Base-by-base conservation (phyloP, 257 asterid species). In the Solanum appendiculatum region DNA sequence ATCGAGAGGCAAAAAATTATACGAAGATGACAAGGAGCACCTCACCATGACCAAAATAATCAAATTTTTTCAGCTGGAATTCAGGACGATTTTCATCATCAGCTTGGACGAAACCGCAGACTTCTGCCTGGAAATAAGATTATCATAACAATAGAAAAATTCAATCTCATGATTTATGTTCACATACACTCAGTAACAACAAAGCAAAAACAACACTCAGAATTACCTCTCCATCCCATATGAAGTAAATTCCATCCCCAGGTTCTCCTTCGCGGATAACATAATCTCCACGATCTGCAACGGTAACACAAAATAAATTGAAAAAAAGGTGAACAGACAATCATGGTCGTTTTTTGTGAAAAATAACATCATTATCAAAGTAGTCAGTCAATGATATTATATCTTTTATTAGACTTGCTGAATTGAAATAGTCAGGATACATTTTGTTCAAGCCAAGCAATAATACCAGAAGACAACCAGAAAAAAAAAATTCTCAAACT, bases 41-140 rank as follows among this genome's bases (percentile, higher is more conserved):
- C 98, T 93, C 91, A 97, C 99, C 98, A 51, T 93, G 98, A 64
- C 98, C 98, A 89, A 97, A 97, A 89, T 89, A 95, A 89, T 95
- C 99, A 84, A 91, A 93, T 77, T 90, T 90, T 91, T 93, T 93
- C 89, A 97, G 88, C 63, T 92, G 95, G 88, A 91, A 94, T 74
- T 97, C 98, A 69, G 94, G 91, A 86, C 87, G 92, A 88, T 87
- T 89, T 86, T 90, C 92, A 56, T 89, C 98, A 85, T 95, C 96
- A 54, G 93, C 85, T 31, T 94, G 90, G 69, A 90, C 87, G 46
- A 98, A 90, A 42, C 98, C 98, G 64, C 93, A 88, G 21, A 94
- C 99, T 90, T 95, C 96, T 83, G 99, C 98, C 99, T 97, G 93
- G 16, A 86, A 89, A 40, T 39, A 29, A 23, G 56, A 46, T 51